Percentiles rank a stretch among this genome's conserved stretches.
phyloP scores from a whole-genome alignment of 2,329 filamentous ascomycete genomes.

The Pyricularia sp. region DNA sequence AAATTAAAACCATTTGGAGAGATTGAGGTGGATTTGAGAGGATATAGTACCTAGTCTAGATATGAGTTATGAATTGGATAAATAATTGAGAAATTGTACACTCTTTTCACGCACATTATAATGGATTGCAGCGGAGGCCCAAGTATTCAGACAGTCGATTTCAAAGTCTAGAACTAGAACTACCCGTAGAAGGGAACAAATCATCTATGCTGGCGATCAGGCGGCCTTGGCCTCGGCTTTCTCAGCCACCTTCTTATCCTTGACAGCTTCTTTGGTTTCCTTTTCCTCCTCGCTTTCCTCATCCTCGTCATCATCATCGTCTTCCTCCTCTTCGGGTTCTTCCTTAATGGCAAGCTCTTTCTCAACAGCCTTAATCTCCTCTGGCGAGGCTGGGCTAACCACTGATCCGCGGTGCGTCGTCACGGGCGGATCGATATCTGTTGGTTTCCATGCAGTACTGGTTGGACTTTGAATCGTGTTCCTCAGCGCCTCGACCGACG shows the following conservation, averaged over 20 bases:
- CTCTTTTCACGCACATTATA: background rate
- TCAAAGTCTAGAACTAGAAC: background rate
- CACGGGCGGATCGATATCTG: constrained; percentile 19
- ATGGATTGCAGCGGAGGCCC: too few relatives aligned
- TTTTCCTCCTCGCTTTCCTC: constrained; percentile 16
- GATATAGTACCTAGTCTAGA: too few relatives aligned
- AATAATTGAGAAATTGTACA: background rate
- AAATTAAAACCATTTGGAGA: background rate
- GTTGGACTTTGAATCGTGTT: constrained; percentile 30
- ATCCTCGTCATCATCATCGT: constrained; percentile 16
- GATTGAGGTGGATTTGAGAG: background rate
- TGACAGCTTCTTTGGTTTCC: constrained; percentile 3
- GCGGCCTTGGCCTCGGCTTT: background rate
- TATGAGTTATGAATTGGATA: background rate
- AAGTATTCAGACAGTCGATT: background rate
- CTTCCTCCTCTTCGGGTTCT: constrained; percentile 24
- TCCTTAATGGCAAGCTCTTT: constrained; percentile 29
- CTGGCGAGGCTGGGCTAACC: constrained; percentile 22
- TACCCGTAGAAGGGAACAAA: background rate
- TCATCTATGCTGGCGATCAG: background rate
- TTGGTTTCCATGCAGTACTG: constrained; percentile 28
- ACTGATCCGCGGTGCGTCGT: constrained; percentile 23
- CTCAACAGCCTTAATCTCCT: constrained; percentile 30
- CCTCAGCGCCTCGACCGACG: constrained; percentile 14
- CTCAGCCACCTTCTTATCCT: background rate